A percentile compares a stretch with the other conserved stretches of the same genome.
These are phyloP conservation scores for Bryopsis sp. DNA, from an alignment of 139 green algal species.

Conservation along the genomic window DNA sequence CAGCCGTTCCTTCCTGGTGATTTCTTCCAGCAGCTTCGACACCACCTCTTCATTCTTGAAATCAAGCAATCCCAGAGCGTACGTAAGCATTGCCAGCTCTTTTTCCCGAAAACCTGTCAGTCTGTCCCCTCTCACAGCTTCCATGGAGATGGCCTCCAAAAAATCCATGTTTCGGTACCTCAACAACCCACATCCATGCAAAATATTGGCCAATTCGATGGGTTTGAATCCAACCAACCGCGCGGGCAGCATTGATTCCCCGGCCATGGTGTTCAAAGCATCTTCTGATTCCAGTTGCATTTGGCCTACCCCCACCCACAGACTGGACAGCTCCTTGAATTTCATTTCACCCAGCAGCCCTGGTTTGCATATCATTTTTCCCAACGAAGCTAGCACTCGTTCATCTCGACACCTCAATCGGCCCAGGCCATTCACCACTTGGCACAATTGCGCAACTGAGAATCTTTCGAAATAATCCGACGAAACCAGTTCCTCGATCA, in stretches of 20 bases:
- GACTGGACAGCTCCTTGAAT: neutral
- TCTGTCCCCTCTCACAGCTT: too few relatives aligned
- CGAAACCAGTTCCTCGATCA: neutral
- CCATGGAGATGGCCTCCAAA: neutral
- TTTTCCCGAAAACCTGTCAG: too few relatives aligned
- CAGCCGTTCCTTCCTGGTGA: neutral
- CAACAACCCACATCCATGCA: neutral
- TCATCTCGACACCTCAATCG: neutral
- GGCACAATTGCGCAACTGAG: neutral
- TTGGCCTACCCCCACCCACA: neutral
- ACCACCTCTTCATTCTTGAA: neutral
- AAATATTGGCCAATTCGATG: neutral
- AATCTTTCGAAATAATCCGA: neutral
- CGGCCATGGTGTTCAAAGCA: neutral
- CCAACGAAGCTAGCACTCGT: neutral
- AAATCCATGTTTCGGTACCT: neutral
- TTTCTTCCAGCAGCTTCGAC: too few relatives aligned
- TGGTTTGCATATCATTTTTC: neutral
- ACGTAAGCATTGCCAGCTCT: too few relatives aligned
- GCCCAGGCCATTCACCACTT: neutral
- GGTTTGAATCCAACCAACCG: neutral
- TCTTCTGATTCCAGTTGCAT: neutral
- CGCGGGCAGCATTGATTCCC: neutral
- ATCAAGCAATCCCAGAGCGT: neutral
- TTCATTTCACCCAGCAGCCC: neutral